These are phyloP conservation scores for Tolypocladium ovalisporum DNA, from an alignment of 2,329 filamentous ascomycete genomes.

Conservation along the genomic window DNA sequence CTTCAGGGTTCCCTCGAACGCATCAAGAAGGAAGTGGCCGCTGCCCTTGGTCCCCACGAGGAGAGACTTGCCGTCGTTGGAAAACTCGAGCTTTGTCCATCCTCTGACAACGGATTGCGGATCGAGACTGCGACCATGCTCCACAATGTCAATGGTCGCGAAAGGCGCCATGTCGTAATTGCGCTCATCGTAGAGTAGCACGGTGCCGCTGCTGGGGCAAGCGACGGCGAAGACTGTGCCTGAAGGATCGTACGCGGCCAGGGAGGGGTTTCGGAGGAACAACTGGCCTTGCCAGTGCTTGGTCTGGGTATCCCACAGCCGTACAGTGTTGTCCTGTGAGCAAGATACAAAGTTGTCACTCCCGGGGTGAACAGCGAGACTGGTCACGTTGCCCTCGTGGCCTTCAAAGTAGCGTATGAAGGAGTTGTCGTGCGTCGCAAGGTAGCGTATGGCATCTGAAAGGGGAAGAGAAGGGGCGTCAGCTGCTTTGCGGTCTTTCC, in stretches of 20 bases:
- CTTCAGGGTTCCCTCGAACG: conserved; percentile 72
- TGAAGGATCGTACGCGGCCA: conserved; percentile 85
- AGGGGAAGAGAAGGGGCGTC: not conserved
- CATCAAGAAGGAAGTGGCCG: conserved; percentile 88
- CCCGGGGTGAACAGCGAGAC: conserved; percentile 71
- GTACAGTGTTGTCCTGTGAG: conserved; percentile 80
- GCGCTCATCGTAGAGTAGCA: conserved; percentile 85
- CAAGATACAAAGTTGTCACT: conserved; percentile 89
- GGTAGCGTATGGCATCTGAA: conserved; percentile 72
- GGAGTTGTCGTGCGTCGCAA: conserved; percentile 87
- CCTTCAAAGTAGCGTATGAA: conserved; percentile 96
- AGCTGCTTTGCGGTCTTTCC: not conserved
- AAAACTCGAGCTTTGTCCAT: conserved; percentile 92
- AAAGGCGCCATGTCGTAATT: conserved; percentile 93
- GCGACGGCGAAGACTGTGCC: conserved; percentile 86
- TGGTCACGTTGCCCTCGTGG: conserved; percentile 76
- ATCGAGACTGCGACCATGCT: conserved; percentile 36
- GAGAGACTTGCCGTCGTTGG: conserved; percentile 85
- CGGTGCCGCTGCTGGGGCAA: conserved; percentile 64
- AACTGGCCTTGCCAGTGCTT: conserved; percentile 72
- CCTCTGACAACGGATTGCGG: conserved; percentile 50
- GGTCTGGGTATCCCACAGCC: conserved; percentile 79
- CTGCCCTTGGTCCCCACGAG: conserved; percentile 73
- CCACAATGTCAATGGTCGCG: conserved; percentile 68
- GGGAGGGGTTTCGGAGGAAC: conserved; percentile 67